These are phyloP conservation scores for Neospermospora avenae DNA, from an alignment of 2,329 filamentous ascomycete species.

Conservation along the genomic window DNA sequence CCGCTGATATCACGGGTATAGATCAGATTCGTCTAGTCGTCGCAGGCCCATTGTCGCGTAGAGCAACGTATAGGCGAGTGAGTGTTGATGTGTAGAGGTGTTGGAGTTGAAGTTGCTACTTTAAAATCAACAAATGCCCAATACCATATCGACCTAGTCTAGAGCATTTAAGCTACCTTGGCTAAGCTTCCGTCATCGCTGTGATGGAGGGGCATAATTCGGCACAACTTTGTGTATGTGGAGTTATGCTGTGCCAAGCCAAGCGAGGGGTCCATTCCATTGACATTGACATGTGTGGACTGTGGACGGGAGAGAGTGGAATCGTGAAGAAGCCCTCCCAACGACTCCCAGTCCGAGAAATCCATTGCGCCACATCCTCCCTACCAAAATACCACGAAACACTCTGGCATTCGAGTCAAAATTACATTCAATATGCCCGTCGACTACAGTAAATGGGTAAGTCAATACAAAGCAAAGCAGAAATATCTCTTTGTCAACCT, in stretches of 20 bases:
- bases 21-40: conserved; percentile 20
- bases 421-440: conserved; percentile 47
- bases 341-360: conserved; percentile 21
- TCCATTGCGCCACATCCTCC: conserved; percentile 17
- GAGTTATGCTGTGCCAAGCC: background rate
- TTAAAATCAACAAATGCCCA: conserved; percentile 7
- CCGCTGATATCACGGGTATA: conserved; percentile 31
- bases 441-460: conserved; percentile 59
- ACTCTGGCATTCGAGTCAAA: background rate
- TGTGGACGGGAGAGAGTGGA: background rate
- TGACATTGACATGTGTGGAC: background rate
- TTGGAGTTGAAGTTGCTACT: background rate
- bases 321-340: background rate
- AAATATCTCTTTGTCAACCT: background rate
- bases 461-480: conserved; percentile 6
- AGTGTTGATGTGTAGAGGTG: background rate
- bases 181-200: conserved; percentile 22
- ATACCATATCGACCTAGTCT: background rate
- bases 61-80: background rate
- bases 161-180: conserved; percentile 11
- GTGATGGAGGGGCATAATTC: background rate
- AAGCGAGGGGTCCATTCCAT: background rate
- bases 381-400: conserved; percentile 9
- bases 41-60: conserved; percentile 29
- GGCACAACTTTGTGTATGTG: conserved; percentile 10